These are phyloP conservation scores for Ophiostoma sp. DNA, from an alignment of 2,329 filamentous ascomycete species.

Conservation along the genomic window DNA sequence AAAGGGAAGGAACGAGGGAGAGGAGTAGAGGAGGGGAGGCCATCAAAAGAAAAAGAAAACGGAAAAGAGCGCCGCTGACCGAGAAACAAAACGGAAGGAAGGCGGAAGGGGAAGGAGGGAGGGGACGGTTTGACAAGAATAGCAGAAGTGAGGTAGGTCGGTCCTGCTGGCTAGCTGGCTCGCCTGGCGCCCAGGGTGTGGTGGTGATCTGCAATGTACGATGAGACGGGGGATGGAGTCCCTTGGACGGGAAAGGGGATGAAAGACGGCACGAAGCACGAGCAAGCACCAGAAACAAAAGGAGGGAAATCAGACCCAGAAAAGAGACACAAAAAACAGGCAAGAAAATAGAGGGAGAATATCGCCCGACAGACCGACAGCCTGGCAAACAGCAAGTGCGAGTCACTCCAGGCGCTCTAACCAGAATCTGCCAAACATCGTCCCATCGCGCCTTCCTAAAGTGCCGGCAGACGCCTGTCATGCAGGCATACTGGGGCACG, in stretches of 20 bases:
- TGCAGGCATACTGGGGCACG: background rate
- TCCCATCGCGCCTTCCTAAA: constrained; percentile 11
- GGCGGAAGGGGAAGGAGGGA: constrained; percentile 16
- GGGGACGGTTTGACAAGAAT: constrained; percentile 11
- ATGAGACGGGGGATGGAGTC: background rate
- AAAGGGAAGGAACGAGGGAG: background rate
- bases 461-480: constrained; percentile 17
- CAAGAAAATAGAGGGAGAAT: background rate
- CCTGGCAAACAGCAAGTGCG: constrained; percentile 8
- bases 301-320: background rate
- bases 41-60: constrained; percentile 10
- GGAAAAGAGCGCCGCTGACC: constrained; percentile 13
- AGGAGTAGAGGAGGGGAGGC: background rate
- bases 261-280: background rate
- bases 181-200: constrained; percentile 20
- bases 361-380: background rate
- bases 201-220: constrained; percentile 20
- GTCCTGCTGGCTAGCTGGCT: background rate
- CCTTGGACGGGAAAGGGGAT: constrained; percentile 10
- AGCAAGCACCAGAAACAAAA: background rate
- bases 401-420: constrained; percentile 21
- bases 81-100: constrained; percentile 18
- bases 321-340: background rate
- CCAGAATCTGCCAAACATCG: constrained; percentile 19
- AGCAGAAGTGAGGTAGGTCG: background rate